A percentile compares a stretch with the other conserved stretches of the same genome.
Conservation (phyloP, 2,329 filamentous ascomycete species). For the Aciculosporium take region DNA sequence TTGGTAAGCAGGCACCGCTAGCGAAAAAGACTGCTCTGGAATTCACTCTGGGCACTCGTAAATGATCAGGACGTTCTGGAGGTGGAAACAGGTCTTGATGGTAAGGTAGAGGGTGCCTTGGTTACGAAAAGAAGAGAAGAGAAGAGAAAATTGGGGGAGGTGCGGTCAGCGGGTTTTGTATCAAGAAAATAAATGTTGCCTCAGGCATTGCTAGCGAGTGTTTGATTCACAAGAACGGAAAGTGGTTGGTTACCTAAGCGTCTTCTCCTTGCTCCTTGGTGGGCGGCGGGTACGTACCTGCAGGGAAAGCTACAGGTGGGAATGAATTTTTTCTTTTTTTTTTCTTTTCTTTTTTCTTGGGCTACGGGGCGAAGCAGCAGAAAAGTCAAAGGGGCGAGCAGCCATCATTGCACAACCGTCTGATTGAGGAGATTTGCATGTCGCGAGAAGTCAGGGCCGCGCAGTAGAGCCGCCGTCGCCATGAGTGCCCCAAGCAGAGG, state of each 20-base stretch:
- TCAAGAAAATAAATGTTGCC: slow-evolving; percentile 8
- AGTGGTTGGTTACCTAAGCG: not conserved
- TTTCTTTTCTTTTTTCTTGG: no score
- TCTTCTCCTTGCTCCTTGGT: no score
- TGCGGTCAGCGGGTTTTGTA: slow-evolving; percentile 9
- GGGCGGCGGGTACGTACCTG: not conserved
- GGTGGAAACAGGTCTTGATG: slow-evolving; percentile 59
- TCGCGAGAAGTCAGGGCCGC: slow-evolving; percentile 5
- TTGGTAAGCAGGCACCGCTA: slow-evolving; percentile 73
- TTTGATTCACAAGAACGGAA: not conserved
- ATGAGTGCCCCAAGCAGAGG: slow-evolving; percentile 46
- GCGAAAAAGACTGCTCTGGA: slow-evolving; percentile 78
- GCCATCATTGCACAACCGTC: slow-evolving; percentile 2
- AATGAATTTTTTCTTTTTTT: not conserved
- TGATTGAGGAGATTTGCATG: slow-evolving; percentile 2
- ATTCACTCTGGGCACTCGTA: slow-evolving; percentile 68
- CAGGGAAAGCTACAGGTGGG: slow-evolving; percentile 1
- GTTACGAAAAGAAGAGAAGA: slow-evolving; percentile 23
- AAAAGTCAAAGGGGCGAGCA: slow-evolving; percentile 11
- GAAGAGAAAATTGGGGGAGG: not conserved
- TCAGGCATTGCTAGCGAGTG: slow-evolving; percentile 12
- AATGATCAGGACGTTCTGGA: slow-evolving; percentile 84
- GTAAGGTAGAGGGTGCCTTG: slow-evolving; percentile 84
- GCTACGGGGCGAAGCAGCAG: slow-evolving; percentile 1
- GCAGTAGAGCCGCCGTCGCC: not conserved